Percentiles rank a stretch among this genome's conserved stretches.
Conservation (phyloP, 2,329 filamentous ascomycete genomes). For the Lachnellula suecica region DNA sequence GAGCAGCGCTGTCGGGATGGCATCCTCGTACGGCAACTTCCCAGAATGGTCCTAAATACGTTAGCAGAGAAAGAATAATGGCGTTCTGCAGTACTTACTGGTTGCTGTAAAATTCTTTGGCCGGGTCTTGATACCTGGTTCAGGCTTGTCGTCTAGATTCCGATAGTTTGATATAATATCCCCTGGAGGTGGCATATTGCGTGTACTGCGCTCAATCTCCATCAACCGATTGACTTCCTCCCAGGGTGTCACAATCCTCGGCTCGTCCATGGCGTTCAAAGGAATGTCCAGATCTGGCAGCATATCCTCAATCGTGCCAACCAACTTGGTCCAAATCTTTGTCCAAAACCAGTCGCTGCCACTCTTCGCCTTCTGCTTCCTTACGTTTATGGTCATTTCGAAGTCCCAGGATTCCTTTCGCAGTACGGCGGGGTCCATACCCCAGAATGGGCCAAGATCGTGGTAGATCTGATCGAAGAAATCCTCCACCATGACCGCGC, state of each 20-base stretch:
- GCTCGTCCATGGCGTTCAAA: slow-evolving; percentile 63
- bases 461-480: slow-evolving; percentile 57
- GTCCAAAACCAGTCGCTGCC: slow-evolving; percentile 38
- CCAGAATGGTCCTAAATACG: slow-evolving; percentile 51
- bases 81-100: slow-evolving; percentile 31
- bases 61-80: slow-evolving; percentile 42
- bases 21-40: slow-evolving; percentile 58
- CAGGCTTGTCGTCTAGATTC: slow-evolving; percentile 39
- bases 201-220: slow-evolving; percentile 39
- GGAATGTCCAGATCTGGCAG: slow-evolving; percentile 65
- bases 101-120: slow-evolving; percentile 11
- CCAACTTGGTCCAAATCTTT: slow-evolving; percentile 37
- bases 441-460: slow-evolving; percentile 47
- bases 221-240: slow-evolving; percentile 50
- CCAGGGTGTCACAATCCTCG: slow-evolving; percentile 58
- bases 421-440: slow-evolving; percentile 44
- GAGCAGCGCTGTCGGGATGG: slow-evolving; percentile 59
- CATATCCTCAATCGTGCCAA: slow-evolving; percentile 42
- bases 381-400: slow-evolving; percentile 58
- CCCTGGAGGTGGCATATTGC: slow-evolving; percentile 57
- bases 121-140: slow-evolving; percentile 5
- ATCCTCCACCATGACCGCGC: slow-evolving; percentile 56
- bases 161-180: slow-evolving; percentile 44
- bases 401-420: slow-evolving; percentile 50
- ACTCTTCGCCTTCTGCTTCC: slow-evolving; percentile 49